phyloP scores from a whole-genome alignment of 202 grass and related monocot genomes.

The Setaria viridis region DNA sequence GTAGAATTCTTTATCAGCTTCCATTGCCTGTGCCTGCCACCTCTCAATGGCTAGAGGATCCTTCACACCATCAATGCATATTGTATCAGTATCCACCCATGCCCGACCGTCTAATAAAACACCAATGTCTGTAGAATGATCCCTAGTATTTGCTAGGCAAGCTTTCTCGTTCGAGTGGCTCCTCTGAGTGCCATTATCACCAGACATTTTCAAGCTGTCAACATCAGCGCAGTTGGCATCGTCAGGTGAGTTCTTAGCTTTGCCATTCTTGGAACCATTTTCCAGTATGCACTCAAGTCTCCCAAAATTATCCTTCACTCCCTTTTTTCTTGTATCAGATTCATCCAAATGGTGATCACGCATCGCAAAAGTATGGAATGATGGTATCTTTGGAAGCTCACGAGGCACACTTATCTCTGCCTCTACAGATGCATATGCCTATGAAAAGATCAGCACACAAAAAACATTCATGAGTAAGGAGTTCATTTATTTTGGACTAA shows the following conservation, averaged over 20 bases:
- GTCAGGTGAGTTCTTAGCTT: conserved; percentile 65
- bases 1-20: conserved; percentile 92
- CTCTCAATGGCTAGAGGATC: conserved; percentile 92
- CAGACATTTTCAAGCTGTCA: conserved; percentile 79
- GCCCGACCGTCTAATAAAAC: conserved; percentile 73
- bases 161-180: conserved; percentile 69
- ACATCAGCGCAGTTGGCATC: conserved; percentile 57
- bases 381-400: conserved; percentile 98
- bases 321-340: conserved; percentile 73
- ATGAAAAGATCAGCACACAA: background rate
- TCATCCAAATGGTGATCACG: conserved; percentile 82
- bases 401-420: conserved; percentile 70
- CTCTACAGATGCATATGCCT: conserved; percentile 96
- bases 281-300: conserved; percentile 77
- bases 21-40: conserved; percentile 96
- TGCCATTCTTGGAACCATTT: conserved; percentile 75
- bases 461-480: conserved; percentile 24
- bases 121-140: conserved; percentile 74
- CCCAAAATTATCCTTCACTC: conserved; percentile 68
- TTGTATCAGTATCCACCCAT: conserved; percentile 91
- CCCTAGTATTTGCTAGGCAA: conserved; percentile 61
- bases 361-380: conserved; percentile 86
- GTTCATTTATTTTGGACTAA: background rate
- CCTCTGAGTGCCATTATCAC: conserved; percentile 71
- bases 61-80: conserved; percentile 85